Conservation (phyloP, 805 yeast species). For the Wickerhamiella siamensis region DNA sequence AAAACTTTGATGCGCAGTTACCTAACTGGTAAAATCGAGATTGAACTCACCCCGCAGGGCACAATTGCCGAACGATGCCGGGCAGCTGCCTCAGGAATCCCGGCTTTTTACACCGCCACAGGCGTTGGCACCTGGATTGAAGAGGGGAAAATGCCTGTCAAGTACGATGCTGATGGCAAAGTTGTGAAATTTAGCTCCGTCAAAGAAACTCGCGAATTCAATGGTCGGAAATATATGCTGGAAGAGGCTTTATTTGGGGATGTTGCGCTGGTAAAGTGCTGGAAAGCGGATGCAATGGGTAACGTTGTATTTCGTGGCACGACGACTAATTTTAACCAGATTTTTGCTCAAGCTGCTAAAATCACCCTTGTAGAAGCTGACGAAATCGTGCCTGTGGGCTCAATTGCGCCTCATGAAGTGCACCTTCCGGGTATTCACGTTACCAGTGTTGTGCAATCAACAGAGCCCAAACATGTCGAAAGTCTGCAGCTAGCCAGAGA, state of each 20-base stretch:
- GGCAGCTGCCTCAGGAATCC: conserved; percentile 37
- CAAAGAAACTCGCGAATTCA: conserved; percentile 31
- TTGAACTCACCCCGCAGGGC: conserved; percentile 39
- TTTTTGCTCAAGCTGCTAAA: conserved; percentile 33
- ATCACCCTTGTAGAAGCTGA: conserved; percentile 39
- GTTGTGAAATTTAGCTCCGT: conserved; percentile 28
- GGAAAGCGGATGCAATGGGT: conserved; percentile 36
- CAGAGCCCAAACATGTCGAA: conserved; percentile 32
- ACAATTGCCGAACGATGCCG: conserved; percentile 36
- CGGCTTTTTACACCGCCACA: conserved; percentile 36
- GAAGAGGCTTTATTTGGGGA: conserved; percentile 35
- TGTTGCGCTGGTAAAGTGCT: conserved; percentile 35
- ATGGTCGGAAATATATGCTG: conserved; percentile 30
- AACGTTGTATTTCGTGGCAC: conserved; percentile 36
- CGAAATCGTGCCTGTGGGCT: conserved; percentile 34
- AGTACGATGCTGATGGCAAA: conserved; percentile 27
- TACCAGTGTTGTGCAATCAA: conserved; percentile 28
- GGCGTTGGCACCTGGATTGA: conserved; percentile 41
- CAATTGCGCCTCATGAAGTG: conserved; percentile 31
- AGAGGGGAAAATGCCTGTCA: conserved; percentile 33
- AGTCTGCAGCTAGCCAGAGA: conserved; percentile 9
- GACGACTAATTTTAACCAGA: conserved; percentile 33
- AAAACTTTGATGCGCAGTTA: conserved; percentile 30
- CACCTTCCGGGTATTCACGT: conserved; percentile 37
- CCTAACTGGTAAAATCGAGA: conserved; percentile 31